Evolutionary conservation across 2,329 filamentous ascomycete species (phyloP).

Genomic region (Alternaria triticina): DNA sequence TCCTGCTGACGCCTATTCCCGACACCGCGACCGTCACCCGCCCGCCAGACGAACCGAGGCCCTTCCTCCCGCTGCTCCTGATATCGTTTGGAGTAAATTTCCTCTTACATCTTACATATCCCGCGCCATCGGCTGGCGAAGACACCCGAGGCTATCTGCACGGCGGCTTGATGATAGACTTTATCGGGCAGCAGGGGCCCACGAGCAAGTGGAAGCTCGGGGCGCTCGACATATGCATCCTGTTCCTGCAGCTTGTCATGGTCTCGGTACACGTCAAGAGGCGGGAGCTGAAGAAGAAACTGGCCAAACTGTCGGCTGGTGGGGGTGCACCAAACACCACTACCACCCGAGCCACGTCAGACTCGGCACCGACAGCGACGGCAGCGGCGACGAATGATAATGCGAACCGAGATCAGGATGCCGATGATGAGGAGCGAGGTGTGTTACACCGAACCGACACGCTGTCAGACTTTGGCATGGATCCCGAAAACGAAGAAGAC

Average conservation of each 20-base stretch:
- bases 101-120: slow-evolving; percentile 56
- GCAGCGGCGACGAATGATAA: slow-evolving; percentile 13
- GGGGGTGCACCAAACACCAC: slow-evolving; percentile 14
- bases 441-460: slow-evolving; percentile 52
- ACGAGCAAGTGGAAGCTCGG: slow-evolving; percentile 61
- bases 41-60: slow-evolving; percentile 57
- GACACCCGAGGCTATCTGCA: slow-evolving; percentile 63
- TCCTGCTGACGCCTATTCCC: slow-evolving; percentile 66
- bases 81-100: slow-evolving; percentile 63
- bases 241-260: slow-evolving; percentile 64
- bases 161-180: slow-evolving; percentile 68
- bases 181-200: slow-evolving; percentile 67
- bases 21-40: slow-evolving; percentile 52
- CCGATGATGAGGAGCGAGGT: slow-evolving; percentile 67
- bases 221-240: slow-evolving; percentile 60
- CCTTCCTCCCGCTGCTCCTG: slow-evolving; percentile 62
- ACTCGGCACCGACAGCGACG: slow-evolving; percentile 7
- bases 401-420: slow-evolving; percentile 55
- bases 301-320: slow-evolving; percentile 32
- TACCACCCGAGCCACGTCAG: slow-evolving; percentile 14
- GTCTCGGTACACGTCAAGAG: slow-evolving; percentile 61
- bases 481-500: slow-evolving; percentile 47
- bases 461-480: slow-evolving; percentile 48
- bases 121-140: slow-evolving; percentile 54
- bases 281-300: slow-evolving; percentile 54